Base-by-base conservation (phyloP, 2,329 filamentous ascomycete genomes). In the Diaporthe ampelina region DNA sequence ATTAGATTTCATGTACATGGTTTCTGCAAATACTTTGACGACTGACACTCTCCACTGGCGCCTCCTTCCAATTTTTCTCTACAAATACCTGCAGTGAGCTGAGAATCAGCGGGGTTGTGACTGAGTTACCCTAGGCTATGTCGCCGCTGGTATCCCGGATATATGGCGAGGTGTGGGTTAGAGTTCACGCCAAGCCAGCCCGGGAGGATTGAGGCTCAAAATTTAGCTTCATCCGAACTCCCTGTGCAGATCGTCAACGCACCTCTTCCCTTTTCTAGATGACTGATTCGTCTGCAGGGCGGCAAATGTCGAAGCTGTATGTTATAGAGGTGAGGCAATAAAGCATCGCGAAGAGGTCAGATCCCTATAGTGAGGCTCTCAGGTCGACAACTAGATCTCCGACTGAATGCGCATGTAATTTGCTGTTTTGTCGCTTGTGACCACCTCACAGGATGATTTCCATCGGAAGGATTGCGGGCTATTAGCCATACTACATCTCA, bases 1-100 rank as follows among this genome's bases (percentile, higher is more conserved):
- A 54, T 54, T 54, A 54, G 63, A 68, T 35, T 68, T 68, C 63
- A 54, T 68, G 63, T 54, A 68, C 48, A 68, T 54, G 63, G 8
- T 68, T 68, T 40, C 32, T 67, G 5, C 29, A 24, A 24, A 67
- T n/a, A 13, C n/a, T 19, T 21, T 29, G 63, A 54, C 32, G 17
- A 21, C 15, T 32, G 32, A 37, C 13, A 19, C 24, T 40, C 17
- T 68, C 10, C n/a, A 40, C 5, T 8, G 2, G 11, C 9, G 4
- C 15, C 48, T n/a, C 21, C 48, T 4, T 50, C n/a, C n/a, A 32
- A 4, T 37, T 9, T 19, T 19, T 10, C 19, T 8, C 45, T 17
- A 8, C 13, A 40, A 6, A 21, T 52, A 4, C 7, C 48, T 13
- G 32, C 2, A 13, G 10, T 24, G 37, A 19, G 1, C 17, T 13